Conservation (phyloP, 495 filamentous ascomycete species). For the Neohortaea acidophila region DNA sequence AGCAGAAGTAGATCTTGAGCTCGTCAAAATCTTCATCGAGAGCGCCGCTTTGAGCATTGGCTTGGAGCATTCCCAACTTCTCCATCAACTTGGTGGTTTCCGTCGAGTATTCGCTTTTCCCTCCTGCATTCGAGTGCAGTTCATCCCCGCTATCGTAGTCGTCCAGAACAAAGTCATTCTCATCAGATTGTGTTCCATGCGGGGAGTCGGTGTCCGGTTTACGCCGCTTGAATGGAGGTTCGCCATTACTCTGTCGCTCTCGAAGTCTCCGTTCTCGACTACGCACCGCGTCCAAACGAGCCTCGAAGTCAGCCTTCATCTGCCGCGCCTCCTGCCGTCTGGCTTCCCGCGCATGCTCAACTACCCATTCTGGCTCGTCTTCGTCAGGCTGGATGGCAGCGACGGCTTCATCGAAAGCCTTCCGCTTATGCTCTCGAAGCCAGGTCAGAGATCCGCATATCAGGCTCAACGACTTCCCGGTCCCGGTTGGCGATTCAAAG, state of each 20-base stretch:
- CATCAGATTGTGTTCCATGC: constrained; percentile 41
- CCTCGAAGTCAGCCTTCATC: constrained; percentile 56
- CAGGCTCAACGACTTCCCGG: constrained; percentile 82
- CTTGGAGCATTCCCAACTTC: constrained; percentile 30
- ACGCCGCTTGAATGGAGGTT: constrained; percentile 38
- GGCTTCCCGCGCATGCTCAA: constrained; percentile 54
- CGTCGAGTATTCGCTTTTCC: constrained; percentile 34
- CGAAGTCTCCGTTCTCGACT: constrained; percentile 51
- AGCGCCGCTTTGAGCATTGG: constrained; percentile 34
- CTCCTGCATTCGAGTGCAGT: constrained; percentile 18
- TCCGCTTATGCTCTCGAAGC: constrained; percentile 71
- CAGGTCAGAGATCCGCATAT: constrained; percentile 89
- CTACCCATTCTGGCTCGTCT: constrained; percentile 80
- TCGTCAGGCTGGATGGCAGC: constrained; percentile 33
- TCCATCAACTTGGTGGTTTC: constrained; percentile 51
- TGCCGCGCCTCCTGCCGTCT: constrained; percentile 51
- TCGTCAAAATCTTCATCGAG: constrained; percentile 38
- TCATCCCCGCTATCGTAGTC: constrained; percentile 61
- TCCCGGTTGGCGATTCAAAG: constrained; percentile 84
- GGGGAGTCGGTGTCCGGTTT: constrained; percentile 17
- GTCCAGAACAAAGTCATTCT: constrained; percentile 52
- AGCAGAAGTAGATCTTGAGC: constrained; percentile 70
- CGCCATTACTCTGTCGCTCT: constrained; percentile 30
- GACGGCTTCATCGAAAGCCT: constrained; percentile 41
- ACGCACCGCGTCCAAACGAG: constrained; percentile 49